Base-by-base conservation (phyloP, 306 rosid species). In the Prunus davidiana region DNA sequence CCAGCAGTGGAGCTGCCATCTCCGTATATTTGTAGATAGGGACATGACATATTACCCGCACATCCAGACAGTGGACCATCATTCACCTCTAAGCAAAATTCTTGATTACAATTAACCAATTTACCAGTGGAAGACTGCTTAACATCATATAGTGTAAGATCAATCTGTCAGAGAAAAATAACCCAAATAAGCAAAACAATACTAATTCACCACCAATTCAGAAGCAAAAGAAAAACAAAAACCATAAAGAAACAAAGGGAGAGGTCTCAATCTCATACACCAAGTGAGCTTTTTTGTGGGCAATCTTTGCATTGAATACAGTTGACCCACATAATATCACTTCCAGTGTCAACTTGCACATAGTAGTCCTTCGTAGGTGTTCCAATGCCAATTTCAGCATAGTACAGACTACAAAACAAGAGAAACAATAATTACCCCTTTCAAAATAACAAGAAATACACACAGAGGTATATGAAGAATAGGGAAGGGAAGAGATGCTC, bases 1-100 rank as follows among this genome's bases (percentile, higher is more conserved):
- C 99, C 99, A 72, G 99, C 97, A 77, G 97, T 92, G 72, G 97
- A 92, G 88, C 91, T 95, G 16, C 99, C 99, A 71, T 95, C 99
- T 46, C 93, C 97, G 74, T 92, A 95, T 82, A 90, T 88, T 91
- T 90, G 97, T 56, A 90, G 85, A 88, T 95, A 95, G 15, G 97
- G 97, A 77, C 99, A 95, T 55, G 97, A 52, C 70, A 71, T 76
- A 76, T 92, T 95, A 69, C 79, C 47, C 11, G 69, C 82, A 81
- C 99, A 95, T 43, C 93, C 97, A 30, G 84, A 54, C 51, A 95
- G 83, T 12, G 84, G 92, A 84, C 97, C 98, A 27, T 86, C 92
- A 54, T 89, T 95, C 43, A 89, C 78, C 86, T 87, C 97, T 80
- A 88, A 79, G 84, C 99, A 95, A 46, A 95, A 84, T 34, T 82